A percentile compares a stretch with the other conserved stretches of the same genome.
Evolutionary conservation across 2,329 filamentous ascomycete species (phyloP).

Genomic region (Cordyceps javanica): DNA sequence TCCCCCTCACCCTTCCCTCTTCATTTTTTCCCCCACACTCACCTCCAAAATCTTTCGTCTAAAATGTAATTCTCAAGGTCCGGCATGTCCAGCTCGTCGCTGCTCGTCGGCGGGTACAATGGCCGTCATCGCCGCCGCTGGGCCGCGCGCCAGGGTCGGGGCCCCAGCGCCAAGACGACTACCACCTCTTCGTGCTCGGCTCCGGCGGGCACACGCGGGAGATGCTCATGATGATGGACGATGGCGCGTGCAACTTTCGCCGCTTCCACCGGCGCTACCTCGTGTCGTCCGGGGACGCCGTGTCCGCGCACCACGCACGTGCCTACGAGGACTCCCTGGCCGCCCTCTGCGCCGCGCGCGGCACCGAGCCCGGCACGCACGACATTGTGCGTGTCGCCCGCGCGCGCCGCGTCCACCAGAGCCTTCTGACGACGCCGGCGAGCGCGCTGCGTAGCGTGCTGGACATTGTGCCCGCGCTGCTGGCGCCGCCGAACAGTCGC

Average conservation of each 20-base stretch:
- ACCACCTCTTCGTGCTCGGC: slow-evolving; percentile 77
- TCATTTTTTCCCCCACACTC: slow-evolving; percentile 7
- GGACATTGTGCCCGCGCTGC: slow-evolving; percentile 54
- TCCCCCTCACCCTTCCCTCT: too few relatives aligned
- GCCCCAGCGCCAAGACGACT: slow-evolving; percentile 25
- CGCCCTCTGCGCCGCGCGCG: slow-evolving; percentile 16
- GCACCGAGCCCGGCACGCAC: slow-evolving; percentile 41
- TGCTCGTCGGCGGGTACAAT: slow-evolving; percentile 17
- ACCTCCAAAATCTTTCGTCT: not conserved
- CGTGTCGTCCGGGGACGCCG: slow-evolving; percentile 66
- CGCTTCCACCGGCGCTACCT: slow-evolving; percentile 72
- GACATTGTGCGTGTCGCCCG: slow-evolving; percentile 65
- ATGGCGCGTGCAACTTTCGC: slow-evolving; percentile 44
- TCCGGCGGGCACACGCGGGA: slow-evolving; percentile 93
- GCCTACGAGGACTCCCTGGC: slow-evolving; percentile 33
- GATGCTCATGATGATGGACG: slow-evolving; percentile 77
- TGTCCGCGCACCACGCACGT: slow-evolving; percentile 64
- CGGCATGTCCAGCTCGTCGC: slow-evolving; percentile 25
- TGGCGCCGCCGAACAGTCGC: slow-evolving; percentile 24
- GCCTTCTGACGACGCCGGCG: slow-evolving; percentile 64
- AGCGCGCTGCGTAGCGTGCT: slow-evolving; percentile 61
- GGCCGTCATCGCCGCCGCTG: not conserved
- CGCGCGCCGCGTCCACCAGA: slow-evolving; percentile 77
- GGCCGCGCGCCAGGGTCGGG: not conserved
- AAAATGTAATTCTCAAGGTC: slow-evolving; percentile 18